These are phyloP conservation scores for Digitaria exilis DNA, from an alignment of 202 grass and related monocot species.

Conservation along the genomic window DNA sequence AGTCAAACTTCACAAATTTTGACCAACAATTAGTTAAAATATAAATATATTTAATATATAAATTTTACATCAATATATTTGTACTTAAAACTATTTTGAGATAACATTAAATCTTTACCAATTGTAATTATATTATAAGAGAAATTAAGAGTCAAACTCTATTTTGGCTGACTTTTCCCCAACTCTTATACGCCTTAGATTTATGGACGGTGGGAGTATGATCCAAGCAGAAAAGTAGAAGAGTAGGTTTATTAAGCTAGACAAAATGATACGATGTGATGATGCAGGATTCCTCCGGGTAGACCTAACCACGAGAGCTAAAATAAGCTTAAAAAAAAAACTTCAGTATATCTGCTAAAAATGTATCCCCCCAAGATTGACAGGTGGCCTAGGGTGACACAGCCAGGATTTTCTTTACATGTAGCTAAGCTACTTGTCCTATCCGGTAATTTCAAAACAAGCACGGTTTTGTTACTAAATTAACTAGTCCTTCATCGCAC, in stretches of 20 bases:
- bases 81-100: no score
- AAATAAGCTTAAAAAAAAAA: not conserved
- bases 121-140: no score
- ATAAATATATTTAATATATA: no score
- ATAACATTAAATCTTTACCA: no score
- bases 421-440: not conserved
- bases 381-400: not conserved
- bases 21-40: no score
- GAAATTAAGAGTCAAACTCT: no score
- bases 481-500: not conserved
- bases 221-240: not conserved
- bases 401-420: not conserved
- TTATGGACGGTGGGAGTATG: no score
- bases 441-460: not conserved
- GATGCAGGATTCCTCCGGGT: not conserved
- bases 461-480: not conserved
- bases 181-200: no score
- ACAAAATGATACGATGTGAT: not conserved
- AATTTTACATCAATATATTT: no score
- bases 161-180: no score
- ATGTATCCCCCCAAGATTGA: not conserved
- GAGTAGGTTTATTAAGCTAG: conserved; percentile 3
- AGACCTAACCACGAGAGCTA: not conserved
- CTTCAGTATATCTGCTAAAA: not conserved
- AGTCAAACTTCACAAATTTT: no score